A percentile compares a stretch with the other conserved stretches of the same genome.
phyloP scores from a whole-genome alignment of 176 grass and related monocot genomes.

The Triticum urartu region DNA sequence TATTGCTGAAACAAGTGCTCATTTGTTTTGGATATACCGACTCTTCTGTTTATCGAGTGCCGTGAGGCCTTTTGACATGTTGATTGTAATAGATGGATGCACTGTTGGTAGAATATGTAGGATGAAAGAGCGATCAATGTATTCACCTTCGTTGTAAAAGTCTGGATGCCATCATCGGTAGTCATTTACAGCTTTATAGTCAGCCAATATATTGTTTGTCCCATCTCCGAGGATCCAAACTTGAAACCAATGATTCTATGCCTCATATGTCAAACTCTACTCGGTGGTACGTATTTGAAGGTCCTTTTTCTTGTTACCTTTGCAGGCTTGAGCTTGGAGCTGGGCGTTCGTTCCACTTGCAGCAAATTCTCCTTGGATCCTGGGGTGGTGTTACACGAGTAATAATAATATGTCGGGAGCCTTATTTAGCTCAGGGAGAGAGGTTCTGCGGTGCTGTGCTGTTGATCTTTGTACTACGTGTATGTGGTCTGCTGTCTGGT shows the following conservation, averaged over 20 bases:
- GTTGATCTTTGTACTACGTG: no score
- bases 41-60: not conserved
- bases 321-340: conserved; percentile 33
- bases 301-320: not conserved
- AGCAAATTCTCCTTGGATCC: not conserved
- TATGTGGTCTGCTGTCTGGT: no score
- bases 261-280: not conserved
- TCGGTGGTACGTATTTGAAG: not conserved
- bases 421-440: not conserved
- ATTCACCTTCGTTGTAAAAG: no score
- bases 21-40: not conserved
- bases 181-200: no score
- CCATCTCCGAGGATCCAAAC: not conserved
- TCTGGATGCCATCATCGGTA: no score
- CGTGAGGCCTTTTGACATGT: no score
- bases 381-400: not conserved
- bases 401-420: not conserved
- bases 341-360: not conserved
- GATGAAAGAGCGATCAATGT: no score
- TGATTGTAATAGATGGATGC: no score
- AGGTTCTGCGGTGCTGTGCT: no score
- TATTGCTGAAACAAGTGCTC: not conserved
- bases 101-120: no score
- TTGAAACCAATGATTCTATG: not conserved
- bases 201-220: no score